Percentiles rank a stretch among this genome's conserved stretches.
These are phyloP conservation scores for Curvularia sp. DNA, from an alignment of 2,329 filamentous ascomycete genomes.

Conservation along the genomic window DNA sequence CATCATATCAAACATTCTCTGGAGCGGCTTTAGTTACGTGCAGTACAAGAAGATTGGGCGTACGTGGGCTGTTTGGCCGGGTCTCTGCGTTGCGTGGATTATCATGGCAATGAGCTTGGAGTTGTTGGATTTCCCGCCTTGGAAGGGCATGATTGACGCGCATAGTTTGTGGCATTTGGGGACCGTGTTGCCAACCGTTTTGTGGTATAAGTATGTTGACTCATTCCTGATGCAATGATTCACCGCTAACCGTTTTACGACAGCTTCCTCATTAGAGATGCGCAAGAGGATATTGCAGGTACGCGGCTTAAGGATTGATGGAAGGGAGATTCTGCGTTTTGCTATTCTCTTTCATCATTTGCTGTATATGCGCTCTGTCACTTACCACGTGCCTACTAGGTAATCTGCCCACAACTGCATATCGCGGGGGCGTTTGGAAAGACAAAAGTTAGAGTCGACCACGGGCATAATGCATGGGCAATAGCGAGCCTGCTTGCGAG, in stretches of 20 bases:
- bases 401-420: constrained; percentile 16
- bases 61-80: constrained; percentile 87
- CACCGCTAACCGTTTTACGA: neutral
- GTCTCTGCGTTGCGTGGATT: constrained; percentile 89
- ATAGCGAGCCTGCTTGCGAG: neutral
- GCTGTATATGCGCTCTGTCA: constrained; percentile 15
- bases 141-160: constrained; percentile 83
- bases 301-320: constrained; percentile 72
- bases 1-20: constrained; percentile 79
- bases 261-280: constrained; percentile 87
- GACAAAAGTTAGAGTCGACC: constrained; percentile 6
- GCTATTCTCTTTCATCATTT: constrained; percentile 3
- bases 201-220: constrained; percentile 89
- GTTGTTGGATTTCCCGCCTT: constrained; percentile 89
- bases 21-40: constrained; percentile 81
- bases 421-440: constrained; percentile 10
- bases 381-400: constrained; percentile 34
- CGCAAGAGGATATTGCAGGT: constrained; percentile 78
- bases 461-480: neutral
- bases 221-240: neutral
- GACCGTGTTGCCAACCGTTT: constrained; percentile 83
- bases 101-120: constrained; percentile 94
- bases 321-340: neutral
- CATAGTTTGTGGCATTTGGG: constrained; percentile 96
- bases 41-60: constrained; percentile 75